Evolutionary conservation across 257 asterid species (phyloP).

Genomic region (Solanum chiquidenum): DNA sequence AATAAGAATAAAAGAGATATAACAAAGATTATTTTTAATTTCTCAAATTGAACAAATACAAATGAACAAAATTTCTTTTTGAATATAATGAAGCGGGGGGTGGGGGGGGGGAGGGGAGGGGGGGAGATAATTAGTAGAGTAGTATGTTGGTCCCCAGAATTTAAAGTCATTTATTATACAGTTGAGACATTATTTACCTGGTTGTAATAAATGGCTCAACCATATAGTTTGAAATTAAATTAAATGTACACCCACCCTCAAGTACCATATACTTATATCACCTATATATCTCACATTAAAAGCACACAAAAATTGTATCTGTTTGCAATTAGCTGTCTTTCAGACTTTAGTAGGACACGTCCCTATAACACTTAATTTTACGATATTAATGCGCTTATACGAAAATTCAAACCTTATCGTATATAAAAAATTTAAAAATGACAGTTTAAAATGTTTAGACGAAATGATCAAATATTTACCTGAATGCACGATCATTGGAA

Average conservation of each 20-base stretch:
- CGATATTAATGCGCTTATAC: neutral
- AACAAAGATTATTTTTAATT: too few species aligned
- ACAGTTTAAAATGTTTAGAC: too few species aligned
- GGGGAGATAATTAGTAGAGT: neutral
- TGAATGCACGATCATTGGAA: constrained; percentile 83
- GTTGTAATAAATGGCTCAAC: neutral
- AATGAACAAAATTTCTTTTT: too few species aligned
- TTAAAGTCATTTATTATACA: neutral
- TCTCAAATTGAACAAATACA: too few species aligned
- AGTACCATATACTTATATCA: neutral
- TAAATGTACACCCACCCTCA: neutral
- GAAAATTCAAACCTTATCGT: neutral
- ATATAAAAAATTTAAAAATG: too few species aligned
- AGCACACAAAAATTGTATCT: neutral
- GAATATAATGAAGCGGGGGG: too few species aligned
- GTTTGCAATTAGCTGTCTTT: neutral
- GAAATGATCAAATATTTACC: constrained; percentile 16
- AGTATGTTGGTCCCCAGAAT: neutral
- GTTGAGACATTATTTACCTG: neutral
- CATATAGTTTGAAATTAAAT: neutral
- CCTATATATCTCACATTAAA: neutral
- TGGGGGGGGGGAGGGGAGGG: too few species aligned
- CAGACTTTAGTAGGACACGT: neutral
- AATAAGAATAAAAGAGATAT: too few species aligned
- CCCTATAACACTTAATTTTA: neutral